Conservation (phyloP, 306 rosid genomes). For the Vigna trinervia region DNA sequence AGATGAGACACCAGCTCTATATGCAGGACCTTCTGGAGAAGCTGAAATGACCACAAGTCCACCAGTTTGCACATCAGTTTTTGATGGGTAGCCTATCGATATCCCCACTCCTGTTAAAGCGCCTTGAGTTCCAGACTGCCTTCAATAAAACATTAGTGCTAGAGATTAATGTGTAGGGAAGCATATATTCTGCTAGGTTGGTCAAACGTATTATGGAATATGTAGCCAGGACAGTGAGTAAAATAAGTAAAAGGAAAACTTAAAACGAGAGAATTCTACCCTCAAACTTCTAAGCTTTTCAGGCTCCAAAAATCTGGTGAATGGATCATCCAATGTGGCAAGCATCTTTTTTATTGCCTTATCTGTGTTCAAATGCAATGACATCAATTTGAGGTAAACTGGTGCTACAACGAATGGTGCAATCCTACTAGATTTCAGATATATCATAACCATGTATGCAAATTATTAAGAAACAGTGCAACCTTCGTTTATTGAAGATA, state of each 20-base stretch:
- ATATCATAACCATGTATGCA: slow-evolving; percentile 31
- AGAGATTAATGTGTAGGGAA: slow-evolving; percentile 41
- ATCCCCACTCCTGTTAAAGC: slow-evolving; percentile 94
- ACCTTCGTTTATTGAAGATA: slow-evolving; percentile 3
- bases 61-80: slow-evolving; percentile 61
- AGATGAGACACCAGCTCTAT: slow-evolving; percentile 81
- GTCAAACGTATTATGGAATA: slow-evolving; percentile 18
- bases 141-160: slow-evolving; percentile 65
- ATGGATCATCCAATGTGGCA: slow-evolving; percentile 91
- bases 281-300: slow-evolving; percentile 88
- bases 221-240: slow-evolving; percentile 6
- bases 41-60: slow-evolving; percentile 91
- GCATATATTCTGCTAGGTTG: slow-evolving; percentile 34
- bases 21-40: slow-evolving; percentile 92
- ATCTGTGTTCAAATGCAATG: slow-evolving; percentile 59
- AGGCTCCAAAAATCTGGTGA: slow-evolving; percentile 93
- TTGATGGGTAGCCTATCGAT: slow-evolving; percentile 88
- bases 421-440: slow-evolving; percentile 27
- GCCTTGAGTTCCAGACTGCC: slow-evolving; percentile 99
- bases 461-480: slow-evolving; percentile 6
- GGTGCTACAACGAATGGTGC: slow-evolving; percentile 18
- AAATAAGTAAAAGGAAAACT: slow-evolving; percentile 39
- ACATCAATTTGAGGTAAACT: slow-evolving; percentile 35
- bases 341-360: slow-evolving; percentile 93
- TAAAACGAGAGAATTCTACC: slow-evolving; percentile 58